Base-by-base conservation (phyloP, 1,284 basidiomycete genomes). In the Cystobasidium pallidum region DNA sequence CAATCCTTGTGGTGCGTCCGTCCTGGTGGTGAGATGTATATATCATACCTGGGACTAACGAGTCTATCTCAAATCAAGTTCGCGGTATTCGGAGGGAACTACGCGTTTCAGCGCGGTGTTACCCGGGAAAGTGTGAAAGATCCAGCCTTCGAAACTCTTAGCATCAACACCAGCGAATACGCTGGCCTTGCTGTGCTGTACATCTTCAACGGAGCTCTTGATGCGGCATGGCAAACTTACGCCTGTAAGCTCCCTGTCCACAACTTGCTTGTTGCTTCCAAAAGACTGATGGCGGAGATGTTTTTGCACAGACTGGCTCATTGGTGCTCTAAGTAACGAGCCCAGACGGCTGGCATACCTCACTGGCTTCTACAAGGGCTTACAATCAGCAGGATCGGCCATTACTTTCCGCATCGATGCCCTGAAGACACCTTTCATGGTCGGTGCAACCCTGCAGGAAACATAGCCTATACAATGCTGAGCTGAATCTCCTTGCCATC, bases 211-310 rank as follows among this genome's bases (percentile, higher is more conserved):
- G 86, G 86, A 62, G 62, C 86, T 45, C 80, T 86, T 67, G 86
- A 87, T 73, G 79, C 86, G 13, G 85, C 86, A 83, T 87, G 86
- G 85, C 86, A 87, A 77, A 87, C 86, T 11, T 85, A 84, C 34
- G 80, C 80, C 28, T 86, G 86, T 79, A 86, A 85, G 86, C 30
- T 3, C n/a, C n/a, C 43, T n/a, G 11, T 28, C 39, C 62, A 11
- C 13, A 1, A 30, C 36, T 39, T 39, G 36, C 36, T 39, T 13
- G n/a, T n/a, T 13, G 36, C 13, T 13, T 39, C 13, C 36, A 39
- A 39, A 13, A 7, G 36, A 39, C 36, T 39, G 36, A 39, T 36
- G 17, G 34, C 32, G 1, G 10, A 10, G 8, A 19, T n/a, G 32
- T n/a, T 34, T 36, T 34, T 3, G 28, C 3, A 39, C 21, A 61